Evolutionary conservation across 768 basidiomycete genomes (phyloP), one percentile per base, ranked within the genome.

Genomic region (Lyophyllum shimeji): DNA sequence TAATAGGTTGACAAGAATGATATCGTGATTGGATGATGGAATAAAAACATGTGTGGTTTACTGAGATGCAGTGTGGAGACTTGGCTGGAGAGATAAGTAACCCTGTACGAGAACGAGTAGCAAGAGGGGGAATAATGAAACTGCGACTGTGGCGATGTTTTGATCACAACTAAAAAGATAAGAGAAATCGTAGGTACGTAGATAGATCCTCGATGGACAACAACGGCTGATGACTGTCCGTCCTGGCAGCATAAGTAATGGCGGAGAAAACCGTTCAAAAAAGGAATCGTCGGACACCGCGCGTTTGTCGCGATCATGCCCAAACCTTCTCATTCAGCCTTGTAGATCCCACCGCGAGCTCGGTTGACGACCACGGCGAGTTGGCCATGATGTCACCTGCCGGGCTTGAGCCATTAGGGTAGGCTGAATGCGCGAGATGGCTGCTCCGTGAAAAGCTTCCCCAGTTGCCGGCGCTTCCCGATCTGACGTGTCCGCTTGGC

Each of bases 391-490:
- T 75, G 56, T 86, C 85, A 59, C 81, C 77, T 25, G 78, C 82
- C 3, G 82, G 80, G 64, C 82, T 85, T 7, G 84, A 74, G 37
- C 80, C 76, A 55, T 82, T 81, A 12, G 83, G 76, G 62, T 82
- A 83, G 37, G 82, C 72, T 34, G 76, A 74, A 56, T 75, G 72
- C 50, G 73, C 71, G 50, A 85, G 72, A 65, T 78, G 78, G 64
- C 72, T 80, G 67, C 75, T 80, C 47, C 85, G 81, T 24, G 82
- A 67, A 62, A 88, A 76, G 63, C 72, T 82, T 42, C 77, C 86
- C 90, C 90, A 91, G 67, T 90, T 91, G 29, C 89, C 89, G 24
- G 86, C 87, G 68, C 89, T 91, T 45, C 90, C 90, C 43, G 88
- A 83, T 58, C 90, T 85, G 56, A 83, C 82, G 65, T 92, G 89